Base-by-base conservation (phyloP, 176 grass and related monocot genomes). In the Luzula sylvatica region DNA sequence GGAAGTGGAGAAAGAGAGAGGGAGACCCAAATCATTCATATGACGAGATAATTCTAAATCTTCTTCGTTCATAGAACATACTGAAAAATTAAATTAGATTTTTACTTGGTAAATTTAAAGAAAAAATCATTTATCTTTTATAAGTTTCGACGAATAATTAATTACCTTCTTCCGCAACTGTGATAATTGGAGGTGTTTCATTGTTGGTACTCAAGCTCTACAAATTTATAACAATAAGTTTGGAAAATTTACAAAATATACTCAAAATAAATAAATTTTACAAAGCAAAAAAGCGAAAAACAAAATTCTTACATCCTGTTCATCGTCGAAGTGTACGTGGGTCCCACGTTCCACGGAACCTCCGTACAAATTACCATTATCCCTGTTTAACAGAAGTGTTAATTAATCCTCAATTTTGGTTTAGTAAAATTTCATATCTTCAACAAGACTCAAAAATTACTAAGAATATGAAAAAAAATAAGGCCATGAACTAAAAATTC, bases 1-100 rank as follows among this genome's bases (percentile, higher is more conserved):
- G 62, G 53, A 88, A 61, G 90, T 73, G 53, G 49, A 72, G 65
- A 96, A 96, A 29, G 84, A 86, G 63, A 89, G 63, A 63, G 90
- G 90, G 61, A 96, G 85, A 65, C 90, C 90, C 68, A 96, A 69
- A 53, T 73, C 72, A 77, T 79, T 80, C 90, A 96, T 86, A 50
- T 82, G 67, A 52, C 61, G 50, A 58, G 78, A 54, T 68, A 96
- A 68, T 79, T 96, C 81, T 54, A 86, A 53, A 76, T 89, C 80
- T 78, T 88, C 76, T 61, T 72, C 66, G 57, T 47, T 52, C 0
- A 24, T 46, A 46, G 61, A 8, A 9, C 52, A 19, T 51, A 27
- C 57, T 47, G 8, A 25, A 44, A 68, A 11, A 28, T 35, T 35
- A 9, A 35, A 35, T 35, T 7, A 35, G 30, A 35, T 35, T 35